Base-by-base conservation (phyloP, 169 alveolate genomes). In the Prorocentrum cordatum region DNA sequence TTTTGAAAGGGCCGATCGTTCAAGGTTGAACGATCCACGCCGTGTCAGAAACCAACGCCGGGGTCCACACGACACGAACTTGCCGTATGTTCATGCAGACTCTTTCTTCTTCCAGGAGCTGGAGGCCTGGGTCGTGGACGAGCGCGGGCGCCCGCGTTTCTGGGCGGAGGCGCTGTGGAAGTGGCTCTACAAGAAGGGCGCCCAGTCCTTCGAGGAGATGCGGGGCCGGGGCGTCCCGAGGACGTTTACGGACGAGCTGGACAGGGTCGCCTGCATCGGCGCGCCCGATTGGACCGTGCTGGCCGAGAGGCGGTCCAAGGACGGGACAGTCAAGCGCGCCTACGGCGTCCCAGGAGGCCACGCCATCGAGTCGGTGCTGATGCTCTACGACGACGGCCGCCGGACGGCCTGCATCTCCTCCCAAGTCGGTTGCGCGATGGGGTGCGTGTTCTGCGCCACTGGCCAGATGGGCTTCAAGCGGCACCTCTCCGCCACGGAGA, bases 371-470 rank as follows among this genome's bases (percentile, higher is more conserved):
- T 67, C 91, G 5, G 91, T 83, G 79, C 64, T 83, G 62, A 83
- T 83, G 91, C 91, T 83, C 50, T 83, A 83, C 73, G 62, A 54
- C 61, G 91, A 83, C 35, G 83, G 83, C 61, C 82, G 91, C 16
- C 68, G 91, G 12, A 83, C 91, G 4, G 91, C 83, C 10, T 83
- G 91, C 73, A 67, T 83, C 47, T 83, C 91, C 33, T 47, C 9
- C 1, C 83, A 83, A 83, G 91, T 67, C 1, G 91, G 91, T 54
- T 83, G 91, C 39, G 91, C 91, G 18, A 29, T 33, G 83, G 91
- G 91, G 32, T 83, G 91, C 64, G 83, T 67, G 18, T 83, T 83
- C 62, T 83, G 91, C 36, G 91, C 91, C 6, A 83, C 91, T 2
- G 91, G 91, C n/a, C 79, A 64, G 70, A 64, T 64, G 91, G 91